Percentiles rank a stretch among this genome's conserved stretches.
These are phyloP conservation scores for Tetracladium marchalianum DNA, from an alignment of 495 filamentous ascomycete species.

Conservation along the genomic window DNA sequence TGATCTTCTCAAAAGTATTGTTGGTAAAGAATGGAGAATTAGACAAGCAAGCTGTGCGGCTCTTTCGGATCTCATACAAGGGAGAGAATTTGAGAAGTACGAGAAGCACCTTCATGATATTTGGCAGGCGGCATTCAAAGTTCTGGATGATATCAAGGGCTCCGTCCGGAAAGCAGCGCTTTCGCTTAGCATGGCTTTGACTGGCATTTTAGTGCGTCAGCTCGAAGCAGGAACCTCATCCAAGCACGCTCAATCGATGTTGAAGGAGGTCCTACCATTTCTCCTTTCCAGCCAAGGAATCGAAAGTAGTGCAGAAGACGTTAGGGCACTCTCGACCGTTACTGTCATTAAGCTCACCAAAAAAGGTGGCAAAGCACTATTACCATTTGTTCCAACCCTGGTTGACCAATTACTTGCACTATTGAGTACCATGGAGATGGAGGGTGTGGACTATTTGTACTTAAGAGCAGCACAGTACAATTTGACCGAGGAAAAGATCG, in stretches of 20 bases:
- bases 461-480: slow-evolving; percentile 82
- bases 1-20: slow-evolving; percentile 73
- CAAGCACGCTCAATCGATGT: slow-evolving; percentile 62
- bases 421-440: slow-evolving; percentile 76
- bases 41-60: slow-evolving; percentile 87
- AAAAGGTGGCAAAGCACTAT: slow-evolving; percentile 61
- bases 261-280: slow-evolving; percentile 79
- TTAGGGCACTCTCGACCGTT: slow-evolving; percentile 60
- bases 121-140: slow-evolving; percentile 72
- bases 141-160: slow-evolving; percentile 89
- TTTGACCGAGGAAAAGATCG: slow-evolving; percentile 71
- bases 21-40: slow-evolving; percentile 86
- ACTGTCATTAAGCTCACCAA: slow-evolving; percentile 85
- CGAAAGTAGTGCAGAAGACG: slow-evolving; percentile 77
- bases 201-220: slow-evolving; percentile 69
- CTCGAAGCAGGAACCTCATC: slow-evolving; percentile 73
- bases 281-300: slow-evolving; percentile 80
- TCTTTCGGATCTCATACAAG: slow-evolving; percentile 74
- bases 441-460: slow-evolving; percentile 84
- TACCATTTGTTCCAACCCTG: slow-evolving; percentile 71
- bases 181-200: slow-evolving; percentile 70
- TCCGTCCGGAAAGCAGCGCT: slow-evolving; percentile 75
- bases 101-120: slow-evolving; percentile 76
- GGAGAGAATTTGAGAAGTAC: slow-evolving; percentile 65
- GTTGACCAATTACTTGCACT: slow-evolving; percentile 71